Conservation (phyloP, 148 eudicot species). For the Amaranthus cruentus region DNA sequence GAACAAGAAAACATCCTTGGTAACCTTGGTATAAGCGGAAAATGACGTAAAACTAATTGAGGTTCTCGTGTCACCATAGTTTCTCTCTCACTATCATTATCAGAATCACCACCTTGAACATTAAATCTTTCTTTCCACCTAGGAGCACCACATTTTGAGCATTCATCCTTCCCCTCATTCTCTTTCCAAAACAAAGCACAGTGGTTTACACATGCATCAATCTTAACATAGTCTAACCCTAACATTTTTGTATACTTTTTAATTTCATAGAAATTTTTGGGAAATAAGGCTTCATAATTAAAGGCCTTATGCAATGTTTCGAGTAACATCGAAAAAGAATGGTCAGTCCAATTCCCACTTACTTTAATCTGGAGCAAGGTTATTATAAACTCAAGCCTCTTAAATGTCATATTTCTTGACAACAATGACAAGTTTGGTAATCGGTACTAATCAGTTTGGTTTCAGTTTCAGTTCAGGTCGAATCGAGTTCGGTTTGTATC, state of each 20-base stretch:
- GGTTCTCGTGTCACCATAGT: background rate
- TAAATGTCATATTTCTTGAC: too few relatives aligned
- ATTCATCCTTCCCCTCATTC: background rate
- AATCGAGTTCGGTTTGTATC: too few relatives aligned
- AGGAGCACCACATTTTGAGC: background rate
- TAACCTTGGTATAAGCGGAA: background rate
- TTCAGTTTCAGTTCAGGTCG: too few relatives aligned
- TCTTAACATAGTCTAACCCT: conserved; percentile 7
- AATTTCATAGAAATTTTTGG: background rate
- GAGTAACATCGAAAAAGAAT: too few relatives aligned
- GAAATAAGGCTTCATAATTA: too few relatives aligned
- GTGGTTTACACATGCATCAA: conserved; percentile 7
- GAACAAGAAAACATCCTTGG: background rate
- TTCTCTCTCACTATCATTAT: too few relatives aligned
- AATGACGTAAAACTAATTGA: conserved; percentile 2
- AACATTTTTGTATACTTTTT: conserved; percentile 12
- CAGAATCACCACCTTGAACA: background rate
- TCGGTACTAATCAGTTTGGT: too few relatives aligned
- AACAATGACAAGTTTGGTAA: too few relatives aligned
- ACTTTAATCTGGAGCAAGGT: too few relatives aligned
- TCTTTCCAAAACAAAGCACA: conserved; percentile 11
- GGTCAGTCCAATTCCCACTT: too few relatives aligned
- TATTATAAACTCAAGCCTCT: too few relatives aligned
- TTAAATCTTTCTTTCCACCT: background rate
- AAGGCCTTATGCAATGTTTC: too few relatives aligned